Percentiles rank a stretch among this genome's conserved stretches.
Conservation (phyloP, 257 asterid genomes). For the Solanum clarkiae region DNA sequence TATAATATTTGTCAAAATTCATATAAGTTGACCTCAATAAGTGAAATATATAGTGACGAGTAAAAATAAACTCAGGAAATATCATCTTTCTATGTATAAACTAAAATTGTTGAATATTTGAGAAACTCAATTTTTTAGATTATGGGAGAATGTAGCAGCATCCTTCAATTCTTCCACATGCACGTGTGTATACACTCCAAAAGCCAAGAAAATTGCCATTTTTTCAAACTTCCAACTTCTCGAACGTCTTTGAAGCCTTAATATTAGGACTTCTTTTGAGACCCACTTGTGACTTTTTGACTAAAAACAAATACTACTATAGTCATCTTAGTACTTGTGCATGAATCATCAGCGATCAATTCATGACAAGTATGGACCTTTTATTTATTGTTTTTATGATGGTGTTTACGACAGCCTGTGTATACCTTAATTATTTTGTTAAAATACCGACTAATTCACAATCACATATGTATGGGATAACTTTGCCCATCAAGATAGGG, state of each 20-base stretch:
- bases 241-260: slow-evolving; percentile 30
- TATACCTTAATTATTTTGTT: not conserved
- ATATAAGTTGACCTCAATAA: too few relatives aligned
- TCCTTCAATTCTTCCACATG: not conserved
- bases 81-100: not conserved
- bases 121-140: not conserved
- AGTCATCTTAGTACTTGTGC: not conserved
- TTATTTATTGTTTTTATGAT: not conserved
- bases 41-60: too few relatives aligned
- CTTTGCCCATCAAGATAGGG: not conserved
- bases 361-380: not conserved
- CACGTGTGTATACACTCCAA: not conserved
- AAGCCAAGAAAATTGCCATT: not conserved
- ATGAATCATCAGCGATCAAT: not conserved
- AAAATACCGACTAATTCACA: not conserved
- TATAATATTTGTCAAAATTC: too few relatives aligned
- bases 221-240: slow-evolving; percentile 15
- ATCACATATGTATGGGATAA: not conserved
- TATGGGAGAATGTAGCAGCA: not conserved
- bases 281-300: slow-evolving; percentile 24
- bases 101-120: not conserved
- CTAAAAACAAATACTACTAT: slow-evolving; percentile 2
- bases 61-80: too few relatives aligned
- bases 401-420: not conserved
- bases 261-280: slow-evolving; percentile 22